Conservation (phyloP, 2,329 filamentous ascomycete genomes). For the Sodiomyces alkalinus region DNA sequence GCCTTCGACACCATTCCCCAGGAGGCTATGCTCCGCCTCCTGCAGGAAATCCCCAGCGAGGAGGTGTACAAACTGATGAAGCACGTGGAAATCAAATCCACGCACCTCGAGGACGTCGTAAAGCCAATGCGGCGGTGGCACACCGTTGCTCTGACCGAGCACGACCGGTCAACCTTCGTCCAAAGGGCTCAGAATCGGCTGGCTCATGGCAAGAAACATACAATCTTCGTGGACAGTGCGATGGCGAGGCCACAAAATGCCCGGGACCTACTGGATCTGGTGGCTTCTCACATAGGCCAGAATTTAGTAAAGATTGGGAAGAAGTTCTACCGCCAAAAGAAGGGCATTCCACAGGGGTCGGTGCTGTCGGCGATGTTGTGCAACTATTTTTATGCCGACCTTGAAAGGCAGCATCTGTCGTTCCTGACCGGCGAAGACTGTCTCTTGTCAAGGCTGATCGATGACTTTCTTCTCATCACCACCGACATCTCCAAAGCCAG, state of each 20-base stretch:
- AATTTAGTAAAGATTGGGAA: constrained; percentile 85
- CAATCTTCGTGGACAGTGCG: constrained; percentile 62
- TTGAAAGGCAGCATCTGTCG: constrained; percentile 53
- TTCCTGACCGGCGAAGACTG: constrained; percentile 48
- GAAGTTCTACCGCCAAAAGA: constrained; percentile 73
- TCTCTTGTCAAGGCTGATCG: constrained; percentile 68
- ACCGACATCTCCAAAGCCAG: constrained; percentile 50
- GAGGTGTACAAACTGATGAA: constrained; percentile 55
- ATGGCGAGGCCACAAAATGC: constrained; percentile 41
- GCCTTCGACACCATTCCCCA: constrained; percentile 97
- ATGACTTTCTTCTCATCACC: constrained; percentile 87
- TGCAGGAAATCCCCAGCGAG: constrained; percentile 40
- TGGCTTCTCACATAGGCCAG: constrained; percentile 64
- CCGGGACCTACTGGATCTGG: constrained; percentile 48
- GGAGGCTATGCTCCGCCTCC: constrained; percentile 50
- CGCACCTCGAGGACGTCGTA: constrained; percentile 15
- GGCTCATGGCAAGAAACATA: constrained; percentile 39
- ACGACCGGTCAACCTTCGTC: constrained; percentile 27
- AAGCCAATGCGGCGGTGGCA: constrained; percentile 35
- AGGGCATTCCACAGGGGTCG: constrained; percentile 87
- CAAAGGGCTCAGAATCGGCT: constrained; percentile 25
- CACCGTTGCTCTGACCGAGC: constrained; percentile 26
- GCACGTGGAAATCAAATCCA: constrained; percentile 55
- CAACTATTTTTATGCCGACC: constrained; percentile 88
- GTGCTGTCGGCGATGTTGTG: constrained; percentile 76